Base-by-base conservation (phyloP, 495 filamentous ascomycete species). In the Penicillium herquei region DNA sequence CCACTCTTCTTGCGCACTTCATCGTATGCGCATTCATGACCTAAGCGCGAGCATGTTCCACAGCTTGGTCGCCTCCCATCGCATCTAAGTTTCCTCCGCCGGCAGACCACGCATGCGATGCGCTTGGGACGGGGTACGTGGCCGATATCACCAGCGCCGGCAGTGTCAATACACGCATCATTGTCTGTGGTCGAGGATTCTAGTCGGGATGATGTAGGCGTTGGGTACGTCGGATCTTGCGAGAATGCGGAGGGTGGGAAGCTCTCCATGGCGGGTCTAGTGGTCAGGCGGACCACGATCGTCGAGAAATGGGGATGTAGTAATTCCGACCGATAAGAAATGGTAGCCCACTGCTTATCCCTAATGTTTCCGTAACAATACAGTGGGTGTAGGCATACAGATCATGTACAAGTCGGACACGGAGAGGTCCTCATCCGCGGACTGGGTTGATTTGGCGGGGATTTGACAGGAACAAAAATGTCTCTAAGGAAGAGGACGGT, bases 1-100 rank as follows among this genome's bases (percentile, higher is more conserved):
- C 94, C 94, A 70, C 94, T 98, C 81, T 99, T 99, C 75, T 91
- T 90, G 67, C 94, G 84, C 48, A 92, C 87, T 74, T 99, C 94
- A 73, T 98, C 94, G 65, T 97, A 99, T 11, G 89, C 84, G 77
- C 94, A 99, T 52, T 86, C 85, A 74, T 99, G 94, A 37, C 89
- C 86, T 51, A 99, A 74, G 48, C 94, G 80, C 13, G 88, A 84
- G 70, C 94, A 99, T 18, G 93, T 99, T 63, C 88, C 91, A 70
- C 94, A 99, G 63, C 88, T 94, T 11, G 94, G 94, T 56, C 78
- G 81, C 35, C 67, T 77, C 16, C 84, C 80, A 67, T 89, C 87
- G 60, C 87, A 89, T 71, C 89, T 88, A 48, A 98, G 76, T 68
- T 98, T 98, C 64, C 94, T 83, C 69, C 92, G 94, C 62, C 94